Conservation (phyloP, 805 yeast species). For the Teunomyces atbi region DNA sequence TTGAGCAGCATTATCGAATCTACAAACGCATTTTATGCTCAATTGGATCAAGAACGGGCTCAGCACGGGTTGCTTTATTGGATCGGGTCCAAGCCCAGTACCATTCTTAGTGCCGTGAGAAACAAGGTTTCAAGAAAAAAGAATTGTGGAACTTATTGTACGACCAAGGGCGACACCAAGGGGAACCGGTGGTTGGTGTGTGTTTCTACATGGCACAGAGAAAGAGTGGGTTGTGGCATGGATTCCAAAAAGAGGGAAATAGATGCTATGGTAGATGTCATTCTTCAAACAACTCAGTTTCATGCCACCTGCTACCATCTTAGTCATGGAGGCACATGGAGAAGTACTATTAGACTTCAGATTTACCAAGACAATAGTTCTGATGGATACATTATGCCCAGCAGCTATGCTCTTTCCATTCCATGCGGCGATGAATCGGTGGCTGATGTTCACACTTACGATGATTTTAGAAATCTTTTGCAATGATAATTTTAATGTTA, state of each 20-base stretch:
- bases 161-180: neutral
- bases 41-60: neutral
- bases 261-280: neutral
- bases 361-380: neutral
- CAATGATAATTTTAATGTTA: neutral
- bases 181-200: conserved; percentile 1
- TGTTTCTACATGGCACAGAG: conserved; percentile 3
- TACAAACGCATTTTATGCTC: neutral
- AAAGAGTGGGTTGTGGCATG: neutral
- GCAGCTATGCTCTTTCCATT: neutral
- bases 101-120: neutral
- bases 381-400: neutral
- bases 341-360: neutral
- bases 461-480: neutral
- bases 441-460: neutral
- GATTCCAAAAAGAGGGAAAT: neutral
- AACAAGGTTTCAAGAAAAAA: neutral
- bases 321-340: conserved; percentile 1
- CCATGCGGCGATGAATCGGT: conserved; percentile 1
- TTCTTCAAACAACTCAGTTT: neutral
- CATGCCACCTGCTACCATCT: neutral
- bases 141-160: neutral
- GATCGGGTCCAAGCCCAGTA: neutral
- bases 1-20: neutral
- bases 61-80: neutral